Base-by-base conservation (phyloP, 176 grass and related monocot species). In the Phoenix roebelenii region DNA sequence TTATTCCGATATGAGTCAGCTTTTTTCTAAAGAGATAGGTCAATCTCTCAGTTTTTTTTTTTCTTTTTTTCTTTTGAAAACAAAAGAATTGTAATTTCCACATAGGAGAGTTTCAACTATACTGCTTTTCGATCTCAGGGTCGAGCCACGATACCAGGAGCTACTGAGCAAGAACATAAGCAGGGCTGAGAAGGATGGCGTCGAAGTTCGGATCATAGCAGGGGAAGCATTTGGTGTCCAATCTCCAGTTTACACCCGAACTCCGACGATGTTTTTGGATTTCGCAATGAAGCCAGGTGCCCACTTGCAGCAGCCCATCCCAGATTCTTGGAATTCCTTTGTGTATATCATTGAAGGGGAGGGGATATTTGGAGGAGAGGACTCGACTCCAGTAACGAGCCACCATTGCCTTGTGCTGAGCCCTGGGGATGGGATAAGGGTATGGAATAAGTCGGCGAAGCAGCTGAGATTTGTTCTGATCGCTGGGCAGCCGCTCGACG, bases 141-240 rank as follows among this genome's bases (percentile, higher is more conserved):
- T 90, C 22, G 83, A 96, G 68, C 91, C 91, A 0, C 55, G 69
- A 50, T 96, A 96, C 74, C 91, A 96, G 39, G 91, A 96, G 23
- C 63, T 96, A 0, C 65, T 75, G 50, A 85, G 86, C 83, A 87
- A 90, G 68, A 83, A 96, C 80, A 87, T 90, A 50, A 82, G 74
- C 63, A 25, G 53, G 23, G 91, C 75, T 2, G 61, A 82, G 39
- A 77, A 74, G 57, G 77, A 87, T 19, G 91, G 91, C 18, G 86
- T 90, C 0, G 75, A 77, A 9, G 91, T 84, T 2, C 51, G n/a
- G 16, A 87, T 95, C 66, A 95, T 95, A 25, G 86, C 86, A 0
- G 86, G 91, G 3, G 91, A 95, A 39, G 83, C 91, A 14, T 90
- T 95, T 1, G 83, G 91, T 18, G 80, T 83, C 14, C 83, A 68